Conservation (phyloP, 768 basidiomycete species). For the Suillus weaverae region DNA sequence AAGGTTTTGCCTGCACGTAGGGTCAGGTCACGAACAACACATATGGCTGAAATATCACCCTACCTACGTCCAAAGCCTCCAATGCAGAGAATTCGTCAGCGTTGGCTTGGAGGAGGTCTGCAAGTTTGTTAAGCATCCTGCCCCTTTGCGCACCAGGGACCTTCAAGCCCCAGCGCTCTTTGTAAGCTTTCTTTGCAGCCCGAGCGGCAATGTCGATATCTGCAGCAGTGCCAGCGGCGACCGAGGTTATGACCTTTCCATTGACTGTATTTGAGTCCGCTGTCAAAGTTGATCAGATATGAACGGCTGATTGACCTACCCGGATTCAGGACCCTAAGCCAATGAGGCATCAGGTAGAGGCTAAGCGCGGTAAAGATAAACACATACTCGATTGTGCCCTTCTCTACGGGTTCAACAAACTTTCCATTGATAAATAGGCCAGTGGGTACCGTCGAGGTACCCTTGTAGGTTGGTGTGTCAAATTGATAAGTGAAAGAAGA, state of each 20-base stretch:
- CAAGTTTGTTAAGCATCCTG: conserved; percentile 47
- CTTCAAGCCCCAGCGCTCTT: conserved; percentile 52
- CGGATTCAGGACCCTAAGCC: conserved; percentile 19
- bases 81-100: conserved; percentile 48
- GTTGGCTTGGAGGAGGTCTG: conserved; percentile 50
- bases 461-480: conserved; percentile 27
- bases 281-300: background rate
- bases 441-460: conserved; percentile 26
- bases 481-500: conserved; percentile 25
- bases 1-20: conserved; percentile 40
- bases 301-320: background rate
- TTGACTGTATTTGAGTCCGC: conserved; percentile 26
- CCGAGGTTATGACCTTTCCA: conserved; percentile 38
- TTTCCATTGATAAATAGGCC: conserved; percentile 47
- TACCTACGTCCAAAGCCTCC: conserved; percentile 51
- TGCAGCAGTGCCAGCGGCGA: conserved; percentile 35
- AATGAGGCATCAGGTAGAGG: background rate
- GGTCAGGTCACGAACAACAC: background rate
- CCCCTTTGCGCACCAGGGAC: conserved; percentile 40
- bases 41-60: conserved; percentile 12
- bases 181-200: conserved; percentile 41
- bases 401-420: conserved; percentile 12
- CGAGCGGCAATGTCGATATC: conserved; percentile 50
- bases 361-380: background rate
- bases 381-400: conserved; percentile 8